Evolutionary conservation across 352 stramenopile species (phyloP).

Genomic region (Phytopythium vexans): DNA sequence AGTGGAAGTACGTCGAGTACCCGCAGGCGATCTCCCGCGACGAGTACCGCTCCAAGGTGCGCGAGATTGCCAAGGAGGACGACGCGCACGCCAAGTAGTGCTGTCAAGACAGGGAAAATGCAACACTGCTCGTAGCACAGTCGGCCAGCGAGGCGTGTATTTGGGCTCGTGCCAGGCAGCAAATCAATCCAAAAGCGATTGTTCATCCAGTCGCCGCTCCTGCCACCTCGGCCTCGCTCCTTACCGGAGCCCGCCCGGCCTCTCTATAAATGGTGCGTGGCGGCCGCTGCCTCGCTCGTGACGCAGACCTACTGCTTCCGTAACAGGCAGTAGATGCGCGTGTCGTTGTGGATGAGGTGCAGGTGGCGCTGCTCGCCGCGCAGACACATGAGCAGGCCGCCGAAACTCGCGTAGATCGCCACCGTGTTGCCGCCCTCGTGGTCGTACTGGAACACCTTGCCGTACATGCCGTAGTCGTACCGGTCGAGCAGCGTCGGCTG

Average conservation of each 20-base stretch:
- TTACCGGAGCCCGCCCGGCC: background rate
- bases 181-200: too few relatives aligned
- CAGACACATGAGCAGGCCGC: slow-evolving; percentile 96
- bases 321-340: slow-evolving; percentile 92
- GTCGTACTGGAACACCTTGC: slow-evolving; percentile 97
- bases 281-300: background rate
- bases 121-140: background rate
- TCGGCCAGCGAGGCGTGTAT: background rate
- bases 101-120: background rate
- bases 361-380: slow-evolving; percentile 96
- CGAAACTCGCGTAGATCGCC: slow-evolving; percentile 95
- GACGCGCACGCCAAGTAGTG: slow-evolving; percentile 13
- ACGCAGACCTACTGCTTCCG: slow-evolving; percentile 72
- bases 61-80: slow-evolving; percentile 60
- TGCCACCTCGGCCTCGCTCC: too few relatives aligned
- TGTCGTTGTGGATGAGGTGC: slow-evolving; percentile 97
- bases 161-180: too few relatives aligned
- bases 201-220: too few relatives aligned
- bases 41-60: slow-evolving; percentile 75
- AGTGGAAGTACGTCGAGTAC: slow-evolving; percentile 89
- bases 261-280: background rate
- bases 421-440: slow-evolving; percentile 94
- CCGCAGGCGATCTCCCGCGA: slow-evolving; percentile 73
- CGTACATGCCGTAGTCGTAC: slow-evolving; percentile 99
- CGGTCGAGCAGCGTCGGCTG: slow-evolving; percentile 93